Conservation (phyloP, 495 filamentous ascomycete species). For the Oleoguttula mirabilis region DNA sequence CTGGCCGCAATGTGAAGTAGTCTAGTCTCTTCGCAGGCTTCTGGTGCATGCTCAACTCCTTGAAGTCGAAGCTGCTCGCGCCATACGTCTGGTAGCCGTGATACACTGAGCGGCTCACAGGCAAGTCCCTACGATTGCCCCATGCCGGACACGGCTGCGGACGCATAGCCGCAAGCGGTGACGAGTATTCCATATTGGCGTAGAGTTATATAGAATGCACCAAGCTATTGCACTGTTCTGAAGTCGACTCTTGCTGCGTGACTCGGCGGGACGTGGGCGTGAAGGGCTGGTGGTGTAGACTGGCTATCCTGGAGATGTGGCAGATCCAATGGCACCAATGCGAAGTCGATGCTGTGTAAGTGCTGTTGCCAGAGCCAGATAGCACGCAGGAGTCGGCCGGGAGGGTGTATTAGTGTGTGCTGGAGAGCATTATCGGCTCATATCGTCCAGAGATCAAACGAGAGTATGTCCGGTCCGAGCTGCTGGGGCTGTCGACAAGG, state of each 20-base stretch:
- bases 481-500: neutral
- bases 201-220: constrained; percentile 1
- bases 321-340: constrained; percentile 15
- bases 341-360: constrained; percentile 9
- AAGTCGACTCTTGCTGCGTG: neutral
- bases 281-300: constrained; percentile 3
- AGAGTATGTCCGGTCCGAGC: neutral
- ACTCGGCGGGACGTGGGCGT: neutral
- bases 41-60: constrained; percentile 54
- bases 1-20: constrained; percentile 64
- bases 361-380: constrained; percentile 4
- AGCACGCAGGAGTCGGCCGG: neutral
- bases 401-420: constrained; percentile 6
- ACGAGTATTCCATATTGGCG: constrained; percentile 82
- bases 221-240: constrained; percentile 3
- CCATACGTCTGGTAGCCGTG: constrained; percentile 39
- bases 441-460: neutral
- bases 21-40: constrained; percentile 37
- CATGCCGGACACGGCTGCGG: constrained; percentile 50
- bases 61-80: constrained; percentile 57
- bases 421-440: constrained; percentile 6
- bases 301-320: constrained; percentile 2
- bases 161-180: constrained; percentile 88
- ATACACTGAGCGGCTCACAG: constrained; percentile 25
- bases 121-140: constrained; percentile 40